Conservation (phyloP, 257 asterid species). For the Solanum peruvianum region DNA sequence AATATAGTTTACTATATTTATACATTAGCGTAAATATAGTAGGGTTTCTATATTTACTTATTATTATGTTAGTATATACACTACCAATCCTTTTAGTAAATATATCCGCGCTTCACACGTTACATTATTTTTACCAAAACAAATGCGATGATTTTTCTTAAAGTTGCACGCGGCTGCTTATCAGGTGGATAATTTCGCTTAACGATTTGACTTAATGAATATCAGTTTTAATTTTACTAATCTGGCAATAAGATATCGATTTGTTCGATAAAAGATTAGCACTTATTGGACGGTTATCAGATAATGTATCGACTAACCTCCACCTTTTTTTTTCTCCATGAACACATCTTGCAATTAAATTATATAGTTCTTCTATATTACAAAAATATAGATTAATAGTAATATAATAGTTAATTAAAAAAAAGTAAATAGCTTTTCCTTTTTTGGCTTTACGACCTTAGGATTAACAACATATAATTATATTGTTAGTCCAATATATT, state of each 20-base stretch:
- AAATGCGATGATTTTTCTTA: neutral
- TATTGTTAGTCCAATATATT: too few species aligned
- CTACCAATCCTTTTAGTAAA: neutral
- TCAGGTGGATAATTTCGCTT: neutral
- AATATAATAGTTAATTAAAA: too few species aligned
- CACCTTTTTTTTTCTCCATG: neutral
- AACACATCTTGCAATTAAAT: too few species aligned
- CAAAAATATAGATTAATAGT: neutral
- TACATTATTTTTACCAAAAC: neutral
- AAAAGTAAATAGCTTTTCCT: too few species aligned
- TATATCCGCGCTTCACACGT: neutral
- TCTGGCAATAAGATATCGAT: too few species aligned
- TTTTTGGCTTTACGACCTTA: too few species aligned
- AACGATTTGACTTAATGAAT: rapidly evolving
- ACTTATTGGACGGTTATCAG: too few species aligned
- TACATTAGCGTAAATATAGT: neutral
- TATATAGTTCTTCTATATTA: neutral
- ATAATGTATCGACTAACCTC: too few species aligned
- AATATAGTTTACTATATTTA: neutral
- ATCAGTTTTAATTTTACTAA: too few species aligned
- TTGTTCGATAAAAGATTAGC: too few species aligned
- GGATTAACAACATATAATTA: too few species aligned
- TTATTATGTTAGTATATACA: neutral
- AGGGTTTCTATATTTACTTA: neutral
- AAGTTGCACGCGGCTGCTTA: neutral